Base-by-base conservation (phyloP, 2,329 filamentous ascomycete genomes). In the Aspergillus fischeri region DNA sequence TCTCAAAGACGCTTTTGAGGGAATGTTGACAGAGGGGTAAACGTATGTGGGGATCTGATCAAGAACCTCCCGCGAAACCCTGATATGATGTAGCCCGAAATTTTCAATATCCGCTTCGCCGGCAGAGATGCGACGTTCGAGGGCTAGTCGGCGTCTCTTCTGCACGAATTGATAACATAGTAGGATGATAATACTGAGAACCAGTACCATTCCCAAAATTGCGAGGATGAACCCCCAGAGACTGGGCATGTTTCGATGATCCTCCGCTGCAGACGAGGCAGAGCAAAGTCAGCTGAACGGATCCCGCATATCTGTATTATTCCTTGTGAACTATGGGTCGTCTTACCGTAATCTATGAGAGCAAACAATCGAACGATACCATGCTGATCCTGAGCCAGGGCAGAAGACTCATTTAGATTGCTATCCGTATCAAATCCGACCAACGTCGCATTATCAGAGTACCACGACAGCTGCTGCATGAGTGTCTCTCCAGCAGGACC, bases 21-120 rank as follows among this genome's bases (percentile, higher is more conserved):
- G 24, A 5, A 56, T 25, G 57, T 70, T 58, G 68, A 68, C 11
- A 68, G 74, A 54, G 60, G 75, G 83, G 70, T 96, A 97, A 0
- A 85, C 88, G 68, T 90, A 95, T 1, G 93, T 74, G 0, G 92
- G 91, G 66, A 97, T 88, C 21, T 82, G 82, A 50, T 89, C 82
- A 25, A 97, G 81, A 42, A 91, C 79, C 8, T 85, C 77, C 49
- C 82, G 78, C 1, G 93, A 91, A 0, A 97, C 90, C 2, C 85
- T 90, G 25, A 96, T 76, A 14, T 89, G 84, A 68, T 91, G 93
- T 64, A 97, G 90, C 1, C 92, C 92, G 63, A 96, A 81, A 2
- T 86, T 86, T 73, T 97, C 92, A 3, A 97, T 79, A 67, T 97
- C 90, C 21, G 96, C 86, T 64, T 96, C 89, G 53, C 93, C 92